phyloP scores from a whole-genome alignment of 2,329 filamentous ascomycete species.

The Pyricularia pennisetigena region DNA sequence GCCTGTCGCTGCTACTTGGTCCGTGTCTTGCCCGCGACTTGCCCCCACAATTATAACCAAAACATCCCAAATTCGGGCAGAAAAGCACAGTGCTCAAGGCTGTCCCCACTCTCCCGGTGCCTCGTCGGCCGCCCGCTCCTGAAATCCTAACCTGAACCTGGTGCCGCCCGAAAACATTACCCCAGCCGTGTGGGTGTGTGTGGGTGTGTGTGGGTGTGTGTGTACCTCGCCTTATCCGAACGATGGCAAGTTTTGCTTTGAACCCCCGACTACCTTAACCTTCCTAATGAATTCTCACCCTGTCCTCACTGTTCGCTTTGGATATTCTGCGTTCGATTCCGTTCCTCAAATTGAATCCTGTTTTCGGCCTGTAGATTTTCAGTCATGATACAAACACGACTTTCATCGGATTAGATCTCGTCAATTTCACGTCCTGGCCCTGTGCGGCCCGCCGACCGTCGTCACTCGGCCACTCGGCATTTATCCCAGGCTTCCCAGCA shows the following conservation, averaged over 20 bases:
- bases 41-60: not conserved
- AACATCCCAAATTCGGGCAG: not conserved
- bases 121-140: constrained; percentile 1
- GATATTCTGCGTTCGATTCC: not conserved
- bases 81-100: not conserved
- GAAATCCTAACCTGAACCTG: not conserved
- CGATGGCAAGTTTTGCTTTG: not conserved
- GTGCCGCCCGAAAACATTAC: not conserved
- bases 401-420: not conserved
- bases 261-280: not conserved
- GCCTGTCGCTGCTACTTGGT: not conserved
- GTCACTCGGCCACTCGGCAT: not conserved
- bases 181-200: not conserved
- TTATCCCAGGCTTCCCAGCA: not conserved
- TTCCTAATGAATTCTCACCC: no score
- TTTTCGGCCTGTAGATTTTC: not conserved
- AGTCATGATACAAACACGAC: not conserved
- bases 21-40: not conserved
- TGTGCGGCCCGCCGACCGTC: not conserved
- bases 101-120: not conserved
- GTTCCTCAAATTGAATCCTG: not conserved
- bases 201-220: not conserved
- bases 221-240: not conserved
- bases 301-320: not conserved
- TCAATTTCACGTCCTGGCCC: not conserved